Evolutionary conservation across 306 rosid species (phyloP).

Genomic region (Sindora glabra): DNA sequence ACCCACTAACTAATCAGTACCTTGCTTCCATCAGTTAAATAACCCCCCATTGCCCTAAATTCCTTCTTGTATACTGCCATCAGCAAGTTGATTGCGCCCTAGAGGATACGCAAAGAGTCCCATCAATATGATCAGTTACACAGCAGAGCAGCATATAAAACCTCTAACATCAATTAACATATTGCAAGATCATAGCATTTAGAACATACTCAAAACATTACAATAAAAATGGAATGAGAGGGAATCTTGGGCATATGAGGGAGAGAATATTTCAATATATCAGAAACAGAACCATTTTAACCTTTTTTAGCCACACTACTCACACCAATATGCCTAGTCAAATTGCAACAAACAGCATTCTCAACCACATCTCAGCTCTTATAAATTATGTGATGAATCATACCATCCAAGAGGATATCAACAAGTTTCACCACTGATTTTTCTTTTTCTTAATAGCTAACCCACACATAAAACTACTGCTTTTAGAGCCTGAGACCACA

Average conservation of each 20-base stretch:
- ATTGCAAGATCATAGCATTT: neutral
- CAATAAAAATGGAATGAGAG: neutral
- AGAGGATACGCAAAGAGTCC: neutral
- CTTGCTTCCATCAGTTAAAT: conserved; percentile 83
- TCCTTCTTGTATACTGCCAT: conserved; percentile 91
- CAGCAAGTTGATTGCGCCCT: conserved; percentile 96
- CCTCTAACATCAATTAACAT: neutral
- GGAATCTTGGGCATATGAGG: neutral
- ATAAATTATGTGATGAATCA: neutral
- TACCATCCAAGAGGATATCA: neutral
- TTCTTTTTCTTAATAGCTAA: neutral
- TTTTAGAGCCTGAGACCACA: neutral
- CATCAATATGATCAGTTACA: neutral
- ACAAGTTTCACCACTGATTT: neutral
- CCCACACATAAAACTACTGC: neutral
- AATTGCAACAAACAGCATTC: neutral
- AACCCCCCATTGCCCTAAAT: conserved; percentile 64
- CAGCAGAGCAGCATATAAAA: neutral
- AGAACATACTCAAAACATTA: neutral
- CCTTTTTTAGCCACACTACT: neutral
- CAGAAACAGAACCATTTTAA: neutral
- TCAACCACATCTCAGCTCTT: neutral
- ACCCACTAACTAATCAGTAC: conserved; percentile 31
- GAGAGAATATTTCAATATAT: neutral
- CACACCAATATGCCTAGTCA: neutral